Evolutionary conservation across 1,284 basidiomycete species (phyloP).

Genomic region (Apiotrichum domesticum): DNA sequence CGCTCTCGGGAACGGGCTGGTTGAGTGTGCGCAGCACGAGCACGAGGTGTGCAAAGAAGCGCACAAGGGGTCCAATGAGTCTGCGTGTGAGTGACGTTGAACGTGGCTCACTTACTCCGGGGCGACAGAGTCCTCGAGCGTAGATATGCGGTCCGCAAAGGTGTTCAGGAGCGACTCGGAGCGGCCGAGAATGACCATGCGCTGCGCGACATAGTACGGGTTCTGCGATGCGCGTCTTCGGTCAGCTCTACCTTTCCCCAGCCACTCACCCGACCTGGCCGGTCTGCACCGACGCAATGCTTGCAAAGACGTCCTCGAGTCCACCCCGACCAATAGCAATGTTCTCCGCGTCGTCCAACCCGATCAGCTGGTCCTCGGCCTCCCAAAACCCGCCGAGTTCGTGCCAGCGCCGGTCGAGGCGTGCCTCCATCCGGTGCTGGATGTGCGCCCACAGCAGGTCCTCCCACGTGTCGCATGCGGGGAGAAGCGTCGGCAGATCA

Average conservation of each 20-base stretch:
- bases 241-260: conserved; percentile 1
- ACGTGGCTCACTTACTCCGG: conserved; percentile 58
- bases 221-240: conserved; percentile 58
- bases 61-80: conserved; percentile 49
- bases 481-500: conserved; percentile 66
- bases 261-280: conserved; percentile 37
- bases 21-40: conserved; percentile 81
- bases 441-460: conserved; percentile 92
- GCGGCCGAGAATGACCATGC: conserved; percentile 73
- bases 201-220: conserved; percentile 63
- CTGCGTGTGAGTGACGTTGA: neutral
- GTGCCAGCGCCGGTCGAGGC: conserved; percentile 40
- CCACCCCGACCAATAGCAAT: conserved; percentile 27
- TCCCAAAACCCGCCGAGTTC: conserved; percentile 47
- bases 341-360: conserved; percentile 31
- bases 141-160: conserved; percentile 59
- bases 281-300: conserved; percentile 31
- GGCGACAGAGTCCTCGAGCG: conserved; percentile 44
- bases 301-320: conserved; percentile 42
- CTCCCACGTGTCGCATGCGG: conserved; percentile 82
- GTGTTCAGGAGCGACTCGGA: conserved; percentile 63
- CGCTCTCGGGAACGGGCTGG: conserved; percentile 61
- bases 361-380: conserved; percentile 27
- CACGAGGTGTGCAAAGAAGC: conserved; percentile 95
- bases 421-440: conserved; percentile 70